Base-by-base conservation (phyloP, 2,329 filamentous ascomycete genomes). In the Cercospora sp. region DNA sequence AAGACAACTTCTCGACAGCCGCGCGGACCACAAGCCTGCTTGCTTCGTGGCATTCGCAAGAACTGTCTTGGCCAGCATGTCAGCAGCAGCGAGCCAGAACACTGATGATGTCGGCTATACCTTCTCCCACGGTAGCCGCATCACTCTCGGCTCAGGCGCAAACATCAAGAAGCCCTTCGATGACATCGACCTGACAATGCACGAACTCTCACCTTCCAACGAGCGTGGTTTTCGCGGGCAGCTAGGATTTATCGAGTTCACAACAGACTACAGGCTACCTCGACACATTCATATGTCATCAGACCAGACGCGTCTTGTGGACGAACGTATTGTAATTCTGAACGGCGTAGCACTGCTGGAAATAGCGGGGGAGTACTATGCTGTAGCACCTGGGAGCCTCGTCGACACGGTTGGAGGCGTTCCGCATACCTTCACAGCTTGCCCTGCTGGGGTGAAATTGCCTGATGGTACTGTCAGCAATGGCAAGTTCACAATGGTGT, bases 111-210 rank as follows among this genome's bases (percentile, higher is more conserved):
- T 37, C 8, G 66, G 66, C 21, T 66, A 65, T 51, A n/a, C 28
- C 21, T 68, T 72, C 24, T 16, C 61, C 18, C 64, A 72, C 60
- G 69, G 71, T 18, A 72, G 70, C 62, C 66, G 69, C 40, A 73
- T 72, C 63, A 73, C 71, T 1, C 69, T 72, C 21, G 71, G 72
- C 30, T 9, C 57, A 10, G 71, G 67, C 18, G 72, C 67, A 7
- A 71, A 73, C 53, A 66, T 73, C 67, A 75, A 72, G 66, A 71
- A 72, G 34, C 71, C 71, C n/a, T 73, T 72, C 64, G 45, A 66
- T 16, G 68, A 71, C 18, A 67, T 72, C 13, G 63, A 67, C 66
- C 32, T 71, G 16, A 71, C 67, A 5, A 73, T 75, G 72, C 63
- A 72, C 57, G 67, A 74, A 65, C 63, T 72, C 12, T 68, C 68